Conservation (phyloP, 768 basidiomycete species). For the Pisolithus sp. region DNA sequence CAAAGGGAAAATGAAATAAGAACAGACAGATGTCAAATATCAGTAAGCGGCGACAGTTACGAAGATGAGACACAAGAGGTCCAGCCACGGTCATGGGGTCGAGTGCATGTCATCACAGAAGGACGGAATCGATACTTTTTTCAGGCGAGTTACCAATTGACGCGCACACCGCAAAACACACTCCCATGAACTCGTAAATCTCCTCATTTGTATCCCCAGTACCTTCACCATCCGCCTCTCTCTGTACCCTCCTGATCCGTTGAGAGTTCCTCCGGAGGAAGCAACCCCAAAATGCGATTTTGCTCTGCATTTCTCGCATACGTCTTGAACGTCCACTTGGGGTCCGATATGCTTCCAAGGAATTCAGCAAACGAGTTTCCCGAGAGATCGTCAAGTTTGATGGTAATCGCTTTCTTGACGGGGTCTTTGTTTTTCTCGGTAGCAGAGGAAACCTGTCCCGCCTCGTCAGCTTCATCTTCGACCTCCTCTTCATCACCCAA, state of each 20-base stretch:
- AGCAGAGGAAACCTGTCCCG: constrained; percentile 21
- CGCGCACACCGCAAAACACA: constrained; percentile 87
- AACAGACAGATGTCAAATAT: too few species aligned
- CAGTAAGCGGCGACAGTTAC: too few species aligned
- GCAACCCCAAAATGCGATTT: constrained; percentile 73
- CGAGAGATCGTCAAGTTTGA: constrained; percentile 86
- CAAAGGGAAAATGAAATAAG: too few species aligned
- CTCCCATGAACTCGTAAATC: constrained; percentile 79
- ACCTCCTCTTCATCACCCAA: constrained; percentile 52
- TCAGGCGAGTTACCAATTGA: constrained; percentile 83
- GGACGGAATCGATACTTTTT: constrained; percentile 93
- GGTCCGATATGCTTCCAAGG: constrained; percentile 76
- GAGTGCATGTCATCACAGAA: too few species aligned
- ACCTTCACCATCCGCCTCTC: constrained; percentile 12
- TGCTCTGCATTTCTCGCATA: constrained; percentile 78
- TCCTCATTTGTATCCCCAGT: constrained; percentile 57
- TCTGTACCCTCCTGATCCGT: background rate
- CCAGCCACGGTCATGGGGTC: too few species aligned
- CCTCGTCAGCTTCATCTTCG: constrained; percentile 35
- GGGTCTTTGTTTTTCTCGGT: constrained; percentile 32
- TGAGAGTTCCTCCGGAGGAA: constrained; percentile 40
- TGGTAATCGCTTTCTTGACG: constrained; percentile 68
- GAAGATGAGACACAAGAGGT: too few species aligned
- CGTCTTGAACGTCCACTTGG: constrained; percentile 85
- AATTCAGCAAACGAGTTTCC: constrained; percentile 98